Conservation (phyloP, 148 eudicot species). For the Cornus kousa region DNA sequence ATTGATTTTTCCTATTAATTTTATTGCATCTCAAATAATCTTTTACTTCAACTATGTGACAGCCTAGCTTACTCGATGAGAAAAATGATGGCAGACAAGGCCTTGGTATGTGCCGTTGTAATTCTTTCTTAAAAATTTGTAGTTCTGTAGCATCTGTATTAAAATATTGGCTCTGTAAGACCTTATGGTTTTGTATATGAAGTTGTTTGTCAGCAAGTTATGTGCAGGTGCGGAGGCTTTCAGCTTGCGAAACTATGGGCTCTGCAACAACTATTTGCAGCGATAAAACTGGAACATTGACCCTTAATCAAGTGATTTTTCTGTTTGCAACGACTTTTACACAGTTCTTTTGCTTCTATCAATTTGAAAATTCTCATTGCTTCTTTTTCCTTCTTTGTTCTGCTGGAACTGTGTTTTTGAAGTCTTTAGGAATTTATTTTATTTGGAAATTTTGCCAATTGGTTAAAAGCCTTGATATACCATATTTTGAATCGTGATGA, state of each 20-base stretch:
- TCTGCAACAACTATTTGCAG: slow-evolving; percentile 98
- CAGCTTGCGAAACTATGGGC: slow-evolving; percentile 99
- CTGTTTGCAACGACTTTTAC: neutral
- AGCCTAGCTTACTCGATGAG: slow-evolving; percentile 97
- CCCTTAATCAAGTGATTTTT: slow-evolving; percentile 70
- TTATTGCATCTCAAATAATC: neutral
- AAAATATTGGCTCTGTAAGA: neutral
- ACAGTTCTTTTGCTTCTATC: neutral
- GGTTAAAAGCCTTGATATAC: neutral
- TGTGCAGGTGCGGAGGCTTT: slow-evolving; percentile 86
- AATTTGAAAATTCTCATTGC: neutral
- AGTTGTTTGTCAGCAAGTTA: neutral
- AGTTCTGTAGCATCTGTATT: neutral
- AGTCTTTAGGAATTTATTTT: neutral
- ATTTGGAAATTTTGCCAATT: neutral
- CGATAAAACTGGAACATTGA: slow-evolving; percentile 95
- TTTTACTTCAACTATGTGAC: slow-evolving; percentile 22
- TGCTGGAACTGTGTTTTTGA: neutral
- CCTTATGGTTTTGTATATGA: neutral
- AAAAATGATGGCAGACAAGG: slow-evolving; percentile 99
- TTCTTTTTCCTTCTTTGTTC: neutral
- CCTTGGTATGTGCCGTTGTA: slow-evolving; percentile 48
- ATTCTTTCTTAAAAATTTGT: slow-evolving; percentile 5
- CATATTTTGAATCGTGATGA: slow-evolving; percentile 1
- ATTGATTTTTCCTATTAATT: neutral